Conservation (phyloP, 352 stramenopile species). For the Phytophthora foliorum region DNA sequence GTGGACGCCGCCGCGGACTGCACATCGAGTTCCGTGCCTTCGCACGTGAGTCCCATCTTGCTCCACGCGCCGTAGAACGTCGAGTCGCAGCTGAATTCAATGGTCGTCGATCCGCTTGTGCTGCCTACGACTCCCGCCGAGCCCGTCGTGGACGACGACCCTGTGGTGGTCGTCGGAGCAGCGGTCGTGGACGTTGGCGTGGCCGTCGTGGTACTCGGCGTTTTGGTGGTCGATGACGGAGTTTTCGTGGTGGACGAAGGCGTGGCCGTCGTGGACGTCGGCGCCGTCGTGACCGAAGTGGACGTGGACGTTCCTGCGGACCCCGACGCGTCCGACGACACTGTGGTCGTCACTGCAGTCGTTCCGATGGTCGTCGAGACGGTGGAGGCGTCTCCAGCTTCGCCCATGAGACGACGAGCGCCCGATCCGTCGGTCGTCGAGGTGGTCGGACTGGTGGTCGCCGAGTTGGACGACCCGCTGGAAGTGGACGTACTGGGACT, state of each 20-base stretch:
- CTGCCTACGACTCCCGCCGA: constrained; percentile 16
- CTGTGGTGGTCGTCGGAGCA: constrained; percentile 5
- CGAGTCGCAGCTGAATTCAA: constrained; percentile 78
- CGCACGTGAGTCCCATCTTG: constrained; percentile 74
- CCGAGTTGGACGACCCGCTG: constrained; percentile 34
- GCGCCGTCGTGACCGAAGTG: background rate
- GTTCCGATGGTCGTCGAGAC: constrained; percentile 12
- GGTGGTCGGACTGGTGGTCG: constrained; percentile 29
- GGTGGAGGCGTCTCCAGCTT: constrained; percentile 24
- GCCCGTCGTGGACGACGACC: constrained; percentile 21
- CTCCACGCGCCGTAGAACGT: constrained; percentile 85
- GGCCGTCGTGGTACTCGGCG: constrained; percentile 14
- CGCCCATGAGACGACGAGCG: constrained; percentile 26
- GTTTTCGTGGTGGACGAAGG: constrained; percentile 12
- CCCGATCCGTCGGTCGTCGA: constrained; percentile 23
- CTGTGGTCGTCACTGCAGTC: constrained; percentile 4
- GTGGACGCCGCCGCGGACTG: constrained; percentile 53
- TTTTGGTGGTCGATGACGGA: background rate
- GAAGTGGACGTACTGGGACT: constrained; percentile 33
- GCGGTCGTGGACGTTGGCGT: constrained; percentile 2
- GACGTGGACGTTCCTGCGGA: constrained; percentile 10
- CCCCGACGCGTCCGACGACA: constrained; percentile 15
- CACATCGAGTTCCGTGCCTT: constrained; percentile 58
- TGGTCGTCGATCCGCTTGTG: constrained; percentile 26
- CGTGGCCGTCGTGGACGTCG: constrained; percentile 25